Evolutionary conservation across 352 stramenopile genomes (phyloP), one percentile per base, ranked within the genome.

Genomic region (Phytophthora pini): DNA sequence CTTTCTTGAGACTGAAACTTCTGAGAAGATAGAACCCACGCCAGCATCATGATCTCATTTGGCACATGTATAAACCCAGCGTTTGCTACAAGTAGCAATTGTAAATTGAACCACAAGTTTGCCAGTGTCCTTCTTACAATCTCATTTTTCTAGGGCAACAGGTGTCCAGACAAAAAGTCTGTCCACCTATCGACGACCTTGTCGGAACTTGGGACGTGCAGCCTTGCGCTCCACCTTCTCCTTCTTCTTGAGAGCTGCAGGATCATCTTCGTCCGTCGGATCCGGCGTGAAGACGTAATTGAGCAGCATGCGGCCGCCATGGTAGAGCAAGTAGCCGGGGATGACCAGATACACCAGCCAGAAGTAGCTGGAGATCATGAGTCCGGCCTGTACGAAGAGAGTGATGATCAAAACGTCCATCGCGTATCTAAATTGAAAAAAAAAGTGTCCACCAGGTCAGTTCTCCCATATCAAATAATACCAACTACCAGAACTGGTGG

Each of bases 371-470:
- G 87, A 94, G 53, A 95, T 65, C 53, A 93, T 54, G 22, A 92
- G 71, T 13, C 88, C 88, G 0, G 76, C 68, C 46, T 96, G 86
- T 56, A 93, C 87, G 45, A 91, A 82, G 26, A 96, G 73, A 51
- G 85, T 94, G 52, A 96, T 58, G 59, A 95, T 69, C 46, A 96
- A 61, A 44, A 96, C 78, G 64, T 96, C 88, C 84, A 96, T 94
- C 12, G 84, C 87, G 46, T 95, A 92, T 46, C 81, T 76, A 62
- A 56, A 63, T 32, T 80, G 57, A 6, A 20, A 12, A 29, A 45
- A 32, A 55, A 65, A 54, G 27, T 13, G 39, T 64, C 47, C 47
- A 69, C 50, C 32, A 41, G 45, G 32, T 76, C 1, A 70, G 49
- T 17, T 66, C 40, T 64, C 31, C 59, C 24, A 34, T 45, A 69